Evolutionary conservation across 2,329 filamentous ascomycete species (phyloP), one percentile per base, ranked within the genome.

Genomic region (Xylaria sp.): DNA sequence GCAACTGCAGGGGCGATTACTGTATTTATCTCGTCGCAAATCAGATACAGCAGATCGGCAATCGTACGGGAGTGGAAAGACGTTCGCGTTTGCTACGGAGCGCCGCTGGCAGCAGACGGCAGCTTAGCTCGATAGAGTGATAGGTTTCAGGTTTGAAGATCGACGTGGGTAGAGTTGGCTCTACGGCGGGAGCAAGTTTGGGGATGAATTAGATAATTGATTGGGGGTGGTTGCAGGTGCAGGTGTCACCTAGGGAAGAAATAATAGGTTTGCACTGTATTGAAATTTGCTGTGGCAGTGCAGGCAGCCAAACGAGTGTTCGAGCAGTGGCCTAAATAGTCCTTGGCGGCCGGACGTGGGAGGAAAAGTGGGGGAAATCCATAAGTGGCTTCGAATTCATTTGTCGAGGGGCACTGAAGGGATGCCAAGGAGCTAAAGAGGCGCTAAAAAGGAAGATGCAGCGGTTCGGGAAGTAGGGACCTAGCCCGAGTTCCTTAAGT

Each of bases 201-300:
- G 48, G 48, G 46, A 52, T 51, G 46, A 34, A 50, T 34, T 34
- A 31, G 15, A 34, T 12, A 31, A 34, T 55, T 25, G 39, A 50
- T 60, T 37, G 59, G 59, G 41, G 46, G 34, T 54, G 31, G 57
- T 12, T 34, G 25, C 12, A 18, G 23, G 31, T 44, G 8, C 34
- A 37, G 34, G 34, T 37, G 34, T 37, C 34, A 37, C 34, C 7
- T 1, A 37, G 8, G 34, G 34, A 37, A 8, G 34, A 37, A 37
- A 37, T 37, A 37, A 37, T 37, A 37, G 34, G 34, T n/a, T 54
- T 54, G 15, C 51, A 28, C 28, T 31, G 25, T 34, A 54, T 25
- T 34, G 8, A n/a, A 12, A 12, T 50, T 57, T 37, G 23, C 15
- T 48, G 61, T 63, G 61, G 61, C 61, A 55, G 61, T 63, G 39